Percentiles rank a stretch among this genome's conserved stretches.
Evolutionary conservation across 2,329 filamentous ascomycete species (phyloP).

Genomic region (Cryphonectria parasitica): DNA sequence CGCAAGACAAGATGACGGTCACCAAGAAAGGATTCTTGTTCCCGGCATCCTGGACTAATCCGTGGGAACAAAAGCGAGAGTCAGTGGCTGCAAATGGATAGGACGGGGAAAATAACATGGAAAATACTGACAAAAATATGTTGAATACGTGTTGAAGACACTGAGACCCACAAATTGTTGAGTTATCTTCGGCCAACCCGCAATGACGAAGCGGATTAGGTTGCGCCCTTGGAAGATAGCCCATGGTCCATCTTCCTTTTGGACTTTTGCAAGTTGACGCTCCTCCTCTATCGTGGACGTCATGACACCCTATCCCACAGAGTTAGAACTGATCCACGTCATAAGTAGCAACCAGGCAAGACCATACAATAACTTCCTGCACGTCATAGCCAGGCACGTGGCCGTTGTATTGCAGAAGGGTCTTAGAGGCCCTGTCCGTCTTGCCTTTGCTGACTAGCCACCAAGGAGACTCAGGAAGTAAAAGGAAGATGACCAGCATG

Average conservation of each 20-base stretch:
- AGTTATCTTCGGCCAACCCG: slow-evolving; percentile 14
- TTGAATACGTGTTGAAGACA: slow-evolving; percentile 33
- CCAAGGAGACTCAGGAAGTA: slow-evolving; percentile 30
- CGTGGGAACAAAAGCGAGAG: background rate
- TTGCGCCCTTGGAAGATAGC: slow-evolving; percentile 3
- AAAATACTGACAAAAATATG: slow-evolving; percentile 29
- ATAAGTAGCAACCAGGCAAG: background rate
- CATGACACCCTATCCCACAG: slow-evolving; percentile 30
- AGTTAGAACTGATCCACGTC: background rate
- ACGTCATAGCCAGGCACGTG: slow-evolving; percentile 30
- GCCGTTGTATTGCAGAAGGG: background rate
- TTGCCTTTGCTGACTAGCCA: background rate
- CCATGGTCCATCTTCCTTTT: slow-evolving; percentile 14
- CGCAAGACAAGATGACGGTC: slow-evolving; percentile 37
- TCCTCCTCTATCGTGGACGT: slow-evolving; percentile 32
- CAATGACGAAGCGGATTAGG: slow-evolving; percentile 11
- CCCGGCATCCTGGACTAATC: slow-evolving; percentile 31
- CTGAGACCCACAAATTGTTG: slow-evolving; percentile 34
- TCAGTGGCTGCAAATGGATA: background rate
- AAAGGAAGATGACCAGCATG: slow-evolving; percentile 31
- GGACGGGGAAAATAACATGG: background rate
- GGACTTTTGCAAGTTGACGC: slow-evolving; percentile 15
- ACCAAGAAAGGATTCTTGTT: slow-evolving; percentile 34
- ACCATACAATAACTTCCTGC: slow-evolving; percentile 30
- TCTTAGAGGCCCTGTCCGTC: background rate